phyloP scores from a whole-genome alignment of 371 early-diverging fungal species.

The Zancudomyces culisetae region DNA sequence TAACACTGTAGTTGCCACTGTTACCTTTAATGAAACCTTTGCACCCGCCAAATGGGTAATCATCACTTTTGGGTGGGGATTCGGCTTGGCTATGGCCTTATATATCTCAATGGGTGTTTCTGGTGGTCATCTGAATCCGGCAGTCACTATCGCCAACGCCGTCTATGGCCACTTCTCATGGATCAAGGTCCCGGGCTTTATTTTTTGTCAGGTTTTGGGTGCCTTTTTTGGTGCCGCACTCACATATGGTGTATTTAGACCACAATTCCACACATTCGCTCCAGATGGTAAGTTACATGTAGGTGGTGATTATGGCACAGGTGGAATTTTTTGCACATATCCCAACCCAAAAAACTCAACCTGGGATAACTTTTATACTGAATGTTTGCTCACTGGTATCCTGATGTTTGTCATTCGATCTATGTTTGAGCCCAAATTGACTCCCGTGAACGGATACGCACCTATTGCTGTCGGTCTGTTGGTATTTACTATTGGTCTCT shows the following conservation, averaged over 20 bases:
- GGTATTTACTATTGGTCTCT: constrained; percentile 37
- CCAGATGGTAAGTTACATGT: constrained; percentile 37
- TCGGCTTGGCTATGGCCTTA: constrained; percentile 36
- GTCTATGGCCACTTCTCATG: constrained; percentile 48
- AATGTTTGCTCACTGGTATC: constrained; percentile 54
- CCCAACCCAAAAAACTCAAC: constrained; percentile 29
- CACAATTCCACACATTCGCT: constrained; percentile 26
- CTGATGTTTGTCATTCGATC: constrained; percentile 47
- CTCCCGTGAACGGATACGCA: constrained; percentile 28
- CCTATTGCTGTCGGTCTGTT: constrained; percentile 40
- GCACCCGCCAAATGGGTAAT: constrained; percentile 8
- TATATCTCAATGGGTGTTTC: constrained; percentile 49
- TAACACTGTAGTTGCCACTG: constrained; percentile 32
- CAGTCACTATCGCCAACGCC: constrained; percentile 49
- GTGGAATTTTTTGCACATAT: constrained; percentile 47
- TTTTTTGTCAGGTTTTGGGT: constrained; percentile 42
- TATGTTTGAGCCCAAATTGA: constrained; percentile 47
- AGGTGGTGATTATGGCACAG: constrained; percentile 31
- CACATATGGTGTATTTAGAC: constrained; percentile 18
- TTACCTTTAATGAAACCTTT: constrained; percentile 11
- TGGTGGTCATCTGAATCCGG: constrained; percentile 65
- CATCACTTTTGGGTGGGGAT: constrained; percentile 35
- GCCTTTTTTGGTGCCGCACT: constrained; percentile 50
- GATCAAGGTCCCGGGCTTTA: constrained; percentile 41
- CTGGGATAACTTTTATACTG: constrained; percentile 35